phyloP scores from a whole-genome alignment of 2,329 filamentous ascomycete species.

The Xylariaceae sp. region DNA sequence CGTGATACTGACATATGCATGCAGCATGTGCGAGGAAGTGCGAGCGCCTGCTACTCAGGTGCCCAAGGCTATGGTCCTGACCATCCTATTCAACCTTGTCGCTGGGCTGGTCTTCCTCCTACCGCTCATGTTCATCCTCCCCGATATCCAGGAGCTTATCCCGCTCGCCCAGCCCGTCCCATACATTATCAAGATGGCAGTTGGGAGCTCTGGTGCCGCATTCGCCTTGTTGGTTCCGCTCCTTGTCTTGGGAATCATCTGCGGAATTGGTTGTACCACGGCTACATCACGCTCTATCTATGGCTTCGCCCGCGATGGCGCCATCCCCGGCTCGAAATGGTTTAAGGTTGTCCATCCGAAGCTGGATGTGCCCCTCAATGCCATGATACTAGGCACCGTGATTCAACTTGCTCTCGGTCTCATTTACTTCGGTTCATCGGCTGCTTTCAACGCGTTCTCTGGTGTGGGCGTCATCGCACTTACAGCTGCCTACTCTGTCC shows the following conservation, averaged over 20 bases:
- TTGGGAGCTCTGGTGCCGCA: constrained; percentile 56
- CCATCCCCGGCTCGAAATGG: constrained; percentile 56
- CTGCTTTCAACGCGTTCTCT: constrained; percentile 69
- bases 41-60: constrained; percentile 60
- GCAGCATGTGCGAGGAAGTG: constrained; percentile 69
- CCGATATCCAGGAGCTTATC: constrained; percentile 53
- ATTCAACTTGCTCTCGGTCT: constrained; percentile 59
- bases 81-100: constrained; percentile 61
- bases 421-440: constrained; percentile 64
- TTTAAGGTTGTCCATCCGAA: constrained; percentile 59
- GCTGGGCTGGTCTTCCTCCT: constrained; percentile 64
- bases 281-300: constrained; percentile 63
- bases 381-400: constrained; percentile 66
- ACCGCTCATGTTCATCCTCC: constrained; percentile 63
- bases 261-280: constrained; percentile 64
- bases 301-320: constrained; percentile 66
- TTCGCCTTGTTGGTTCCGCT: constrained; percentile 60
- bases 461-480: constrained; percentile 65
- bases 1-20: constrained; percentile 14
- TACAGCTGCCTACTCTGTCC: constrained; percentile 62
- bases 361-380: constrained; percentile 62
- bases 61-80: constrained; percentile 66
- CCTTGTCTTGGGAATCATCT: constrained; percentile 60
- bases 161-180: constrained; percentile 58
- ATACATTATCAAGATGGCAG: constrained; percentile 56